These are phyloP conservation scores for Candida khao-thaluensis DNA, from an alignment of 805 yeast genomes.

Conservation along the genomic window DNA sequence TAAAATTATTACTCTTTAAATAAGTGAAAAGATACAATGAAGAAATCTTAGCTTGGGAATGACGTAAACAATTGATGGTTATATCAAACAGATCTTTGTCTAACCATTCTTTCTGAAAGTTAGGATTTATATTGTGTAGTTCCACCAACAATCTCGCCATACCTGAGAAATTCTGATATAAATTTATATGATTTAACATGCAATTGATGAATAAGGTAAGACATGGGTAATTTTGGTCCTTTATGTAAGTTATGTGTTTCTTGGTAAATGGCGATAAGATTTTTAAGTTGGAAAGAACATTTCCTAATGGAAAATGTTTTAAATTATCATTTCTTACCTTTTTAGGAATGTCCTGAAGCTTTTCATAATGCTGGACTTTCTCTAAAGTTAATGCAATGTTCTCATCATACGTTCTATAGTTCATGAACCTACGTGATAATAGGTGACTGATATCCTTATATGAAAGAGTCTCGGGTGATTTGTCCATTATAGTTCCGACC, in stretches of 20 bases:
- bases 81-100: constrained; percentile 31
- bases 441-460: constrained; percentile 31
- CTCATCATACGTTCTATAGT: constrained; percentile 24
- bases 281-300: constrained; percentile 29
- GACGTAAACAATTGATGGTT: constrained; percentile 25
- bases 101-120: constrained; percentile 24
- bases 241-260: constrained; percentile 24
- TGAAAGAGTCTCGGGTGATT: constrained; percentile 15
- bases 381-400: constrained; percentile 20
- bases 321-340: constrained; percentile 27
- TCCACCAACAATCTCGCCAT: constrained; percentile 20
- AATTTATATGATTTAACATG: constrained; percentile 32
- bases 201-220: constrained; percentile 34
- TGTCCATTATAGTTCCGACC: constrained; percentile 24
- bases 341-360: constrained; percentile 16
- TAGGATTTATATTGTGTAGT: constrained; percentile 18
- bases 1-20: constrained; percentile 15
- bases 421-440: constrained; percentile 29
- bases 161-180: constrained; percentile 37
- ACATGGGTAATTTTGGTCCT: constrained; percentile 17
- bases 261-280: constrained; percentile 23
- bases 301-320: constrained; percentile 28
- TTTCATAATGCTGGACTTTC: constrained; percentile 15
- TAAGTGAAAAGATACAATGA: constrained; percentile 25
- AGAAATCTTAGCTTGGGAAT: constrained; percentile 27